A percentile compares a stretch with the other conserved stretches of the same genome.
These are phyloP conservation scores for Fusarium illudens DNA, from an alignment of 2,329 filamentous ascomycete genomes.

Conservation along the genomic window DNA sequence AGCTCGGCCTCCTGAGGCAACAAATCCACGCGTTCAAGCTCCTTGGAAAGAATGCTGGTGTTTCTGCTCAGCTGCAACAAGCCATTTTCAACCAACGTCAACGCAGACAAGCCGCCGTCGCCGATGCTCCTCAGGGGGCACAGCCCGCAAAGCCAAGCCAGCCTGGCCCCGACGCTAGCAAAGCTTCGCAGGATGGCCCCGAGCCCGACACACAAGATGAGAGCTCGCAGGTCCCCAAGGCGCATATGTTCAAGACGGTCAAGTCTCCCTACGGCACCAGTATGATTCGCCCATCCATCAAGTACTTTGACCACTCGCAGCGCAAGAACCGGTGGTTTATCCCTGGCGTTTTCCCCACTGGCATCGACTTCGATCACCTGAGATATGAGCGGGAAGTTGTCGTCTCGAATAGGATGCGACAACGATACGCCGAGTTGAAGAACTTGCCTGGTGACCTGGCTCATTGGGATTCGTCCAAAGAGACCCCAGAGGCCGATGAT, in stretches of 20 bases:
- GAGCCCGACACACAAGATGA: conserved; percentile 48
- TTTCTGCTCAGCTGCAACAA: conserved; percentile 81
- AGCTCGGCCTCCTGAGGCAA: conserved; percentile 78
- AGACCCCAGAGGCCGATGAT: conserved; percentile 75
- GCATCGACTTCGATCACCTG: conserved; percentile 85
- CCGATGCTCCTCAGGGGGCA: conserved; percentile 53
- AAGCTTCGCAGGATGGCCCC: conserved; percentile 49
- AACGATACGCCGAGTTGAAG: conserved; percentile 85
- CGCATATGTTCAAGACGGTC: conserved; percentile 73
- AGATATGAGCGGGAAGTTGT: conserved; percentile 88
- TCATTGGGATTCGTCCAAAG: conserved; percentile 83
- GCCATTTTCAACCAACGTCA: conserved; percentile 80
- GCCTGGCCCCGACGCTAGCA: conserved; percentile 46
- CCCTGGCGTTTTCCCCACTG: conserved; percentile 87
- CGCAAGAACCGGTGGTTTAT: conserved; percentile 82
- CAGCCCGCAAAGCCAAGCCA: conserved; percentile 44
- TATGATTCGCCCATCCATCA: conserved; percentile 68
- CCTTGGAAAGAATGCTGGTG: conserved; percentile 84
- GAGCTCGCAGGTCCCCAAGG: conserved; percentile 48
- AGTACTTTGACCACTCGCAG: conserved; percentile 79
- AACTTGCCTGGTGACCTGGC: conserved; percentile 84
- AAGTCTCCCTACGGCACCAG: conserved; percentile 73
- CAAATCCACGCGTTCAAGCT: conserved; percentile 94
- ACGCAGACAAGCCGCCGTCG: conserved; percentile 66
- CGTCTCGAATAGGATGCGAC: conserved; percentile 87